These are phyloP conservation scores for Leccinum imitatum DNA, from an alignment of 768 basidiomycete species.

Conservation along the genomic window DNA sequence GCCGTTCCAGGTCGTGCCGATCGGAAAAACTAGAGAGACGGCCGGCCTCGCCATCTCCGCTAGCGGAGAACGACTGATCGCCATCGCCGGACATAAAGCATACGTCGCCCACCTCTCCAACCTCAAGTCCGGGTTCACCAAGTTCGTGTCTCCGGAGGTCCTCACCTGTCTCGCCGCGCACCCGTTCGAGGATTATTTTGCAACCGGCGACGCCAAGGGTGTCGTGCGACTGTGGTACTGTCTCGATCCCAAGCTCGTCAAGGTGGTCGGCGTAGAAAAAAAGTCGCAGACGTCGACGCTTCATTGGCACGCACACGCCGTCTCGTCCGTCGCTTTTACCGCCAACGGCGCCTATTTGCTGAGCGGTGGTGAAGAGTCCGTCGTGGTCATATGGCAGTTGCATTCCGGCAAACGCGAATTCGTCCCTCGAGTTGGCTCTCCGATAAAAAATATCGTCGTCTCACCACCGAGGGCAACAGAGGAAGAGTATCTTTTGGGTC, in stretches of 20 bases:
- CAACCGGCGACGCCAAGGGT: constrained; percentile 88
- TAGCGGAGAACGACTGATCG: constrained; percentile 76
- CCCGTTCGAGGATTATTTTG: constrained; percentile 90
- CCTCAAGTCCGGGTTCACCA: constrained; percentile 67
- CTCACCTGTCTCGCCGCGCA: constrained; percentile 87
- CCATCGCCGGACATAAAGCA: constrained; percentile 71
- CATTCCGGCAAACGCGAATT: constrained; percentile 88
- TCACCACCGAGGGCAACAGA: constrained; percentile 50
- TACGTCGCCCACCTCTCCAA: constrained; percentile 65
- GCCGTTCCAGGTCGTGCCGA: constrained; percentile 48
- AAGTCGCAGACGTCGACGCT: constrained; percentile 80
- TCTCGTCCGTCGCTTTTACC: constrained; percentile 84
- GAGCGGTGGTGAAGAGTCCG: constrained; percentile 93
- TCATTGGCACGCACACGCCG: constrained; percentile 97
- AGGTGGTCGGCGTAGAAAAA: constrained; percentile 66
- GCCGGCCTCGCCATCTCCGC: constrained; percentile 70
- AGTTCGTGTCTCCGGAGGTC: constrained; percentile 76
- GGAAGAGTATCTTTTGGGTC: constrained; percentile 84
- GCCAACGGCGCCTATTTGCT: constrained; percentile 89
- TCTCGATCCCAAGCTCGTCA: constrained; percentile 57
- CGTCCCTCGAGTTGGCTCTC: constrained; percentile 87
- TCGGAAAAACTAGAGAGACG: constrained; percentile 69
- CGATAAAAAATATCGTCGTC: constrained; percentile 71
- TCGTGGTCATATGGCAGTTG: constrained; percentile 96
- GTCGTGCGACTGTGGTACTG: constrained; percentile 92